A percentile compares a stretch with the other conserved stretches of the same genome.
Evolutionary conservation across 1,284 basidiomycete genomes (phyloP).

Genomic region (Cutaneotrichosporon mucoides): DNA sequence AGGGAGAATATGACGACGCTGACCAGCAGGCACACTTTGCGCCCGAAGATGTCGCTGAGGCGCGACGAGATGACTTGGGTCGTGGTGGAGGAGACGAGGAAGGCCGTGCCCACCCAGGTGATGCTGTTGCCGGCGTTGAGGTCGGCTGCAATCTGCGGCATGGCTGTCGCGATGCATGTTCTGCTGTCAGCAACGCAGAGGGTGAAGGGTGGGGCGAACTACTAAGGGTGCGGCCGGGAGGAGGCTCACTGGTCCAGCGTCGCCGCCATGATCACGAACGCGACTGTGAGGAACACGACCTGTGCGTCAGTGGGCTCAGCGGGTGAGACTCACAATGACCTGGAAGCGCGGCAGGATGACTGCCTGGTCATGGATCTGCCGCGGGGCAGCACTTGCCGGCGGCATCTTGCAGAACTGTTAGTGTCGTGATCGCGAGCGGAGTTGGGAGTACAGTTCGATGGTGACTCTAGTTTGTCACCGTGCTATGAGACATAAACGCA

Average conservation of each 20-base stretch:
- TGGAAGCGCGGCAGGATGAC: constrained; percentile 4
- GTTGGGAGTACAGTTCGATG: too few species aligned
- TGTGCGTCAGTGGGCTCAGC: not conserved
- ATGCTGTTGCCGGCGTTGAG: constrained; percentile 26
- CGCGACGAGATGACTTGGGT: constrained; percentile 31
- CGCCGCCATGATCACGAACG: constrained; percentile 6
- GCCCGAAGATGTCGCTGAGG: constrained; percentile 32
- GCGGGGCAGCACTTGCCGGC: too few species aligned
- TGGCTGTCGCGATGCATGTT: constrained; percentile 32
- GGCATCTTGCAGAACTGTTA: too few species aligned
- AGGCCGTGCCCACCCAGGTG: constrained; percentile 36
- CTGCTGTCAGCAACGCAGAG: not conserved
- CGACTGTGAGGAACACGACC: constrained; percentile 9
- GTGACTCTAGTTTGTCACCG: too few species aligned
- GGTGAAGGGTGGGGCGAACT: too few species aligned
- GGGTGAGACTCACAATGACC: constrained; percentile 1
- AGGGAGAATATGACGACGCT: constrained; percentile 27
- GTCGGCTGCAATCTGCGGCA: constrained; percentile 28
- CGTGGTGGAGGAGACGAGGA: constrained; percentile 34
- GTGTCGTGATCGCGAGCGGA: too few species aligned
- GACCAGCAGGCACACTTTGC: constrained; percentile 25
- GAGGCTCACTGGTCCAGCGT: constrained; percentile 8
- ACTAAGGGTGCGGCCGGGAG: too few species aligned
- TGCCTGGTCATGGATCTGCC: constrained; percentile 7
- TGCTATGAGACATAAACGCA: too few species aligned